Base-by-base conservation (phyloP, 1,139 yeast genomes). In the Kurtzmaniella quercitrusa region DNA sequence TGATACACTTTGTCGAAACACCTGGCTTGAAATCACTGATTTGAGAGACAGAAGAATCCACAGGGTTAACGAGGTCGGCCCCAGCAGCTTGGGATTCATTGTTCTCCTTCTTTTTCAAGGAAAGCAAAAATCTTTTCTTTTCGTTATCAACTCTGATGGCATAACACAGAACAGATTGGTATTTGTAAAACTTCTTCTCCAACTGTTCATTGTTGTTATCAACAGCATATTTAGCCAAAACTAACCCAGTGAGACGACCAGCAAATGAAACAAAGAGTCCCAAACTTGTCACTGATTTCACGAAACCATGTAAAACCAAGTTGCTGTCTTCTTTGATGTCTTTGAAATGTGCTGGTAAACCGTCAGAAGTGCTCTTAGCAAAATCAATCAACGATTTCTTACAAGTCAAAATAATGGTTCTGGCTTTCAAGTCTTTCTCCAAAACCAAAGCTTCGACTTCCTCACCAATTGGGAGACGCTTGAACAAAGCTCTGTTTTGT, bases 191-290 rank as follows among this genome's bases (percentile, higher is more conserved):
- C 38, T 73, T 67, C 41, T 76, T 71, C 17, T 75, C 68, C 44
- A 87, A 73, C 52, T 84, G 83, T 24, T 77, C 79, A 39, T 73
- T 73, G 36, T 73, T 72, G 43, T 73, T 70, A 39, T 77, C 79
- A 16, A 80, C 73, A 15, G 91, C 84, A 56, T 84, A 83, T 58
- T 84, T 82, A 46, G 93, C 89, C 51, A 87, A 76, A 2, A 89
- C 86, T 53, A 93, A 74, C 40, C 97, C 98, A 27, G 90, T 86
- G 52, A 91, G 76, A 44, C 77, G 79, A 51, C 86, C 86, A 48
- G 84, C 90, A 63, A 93, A 93, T 0, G 85, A 79, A 46, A 93
- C 85, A 60, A 93, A 91, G 24, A 89, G 73, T 51, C 98, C 98
- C 59, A 76, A 74, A 44, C 73, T 78, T 17, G 94, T 85, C 24